A percentile compares a stretch with the other conserved stretches of the same genome.
Conservation (phyloP, 768 basidiomycete genomes). For the Tremella mesenterica region DNA sequence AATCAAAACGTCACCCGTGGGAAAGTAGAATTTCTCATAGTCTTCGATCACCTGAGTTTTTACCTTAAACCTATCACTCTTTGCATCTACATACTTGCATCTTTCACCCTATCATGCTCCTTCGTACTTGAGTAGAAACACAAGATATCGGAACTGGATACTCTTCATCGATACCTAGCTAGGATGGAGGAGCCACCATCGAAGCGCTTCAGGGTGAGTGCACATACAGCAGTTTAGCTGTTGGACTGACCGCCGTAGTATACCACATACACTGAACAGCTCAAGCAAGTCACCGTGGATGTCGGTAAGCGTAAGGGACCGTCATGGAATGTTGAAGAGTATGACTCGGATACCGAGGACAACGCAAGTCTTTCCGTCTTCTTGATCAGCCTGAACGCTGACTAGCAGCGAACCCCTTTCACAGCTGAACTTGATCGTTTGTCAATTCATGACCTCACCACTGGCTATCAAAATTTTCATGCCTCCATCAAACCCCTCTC, state of each 20-base stretch:
- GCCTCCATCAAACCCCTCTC: constrained; percentile 33
- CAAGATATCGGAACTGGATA: not conserved
- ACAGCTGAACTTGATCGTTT: constrained; percentile 39
- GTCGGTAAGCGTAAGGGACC: constrained; percentile 30
- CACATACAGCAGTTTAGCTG: not conserved
- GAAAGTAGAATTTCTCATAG: not conserved
- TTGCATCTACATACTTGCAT: not conserved
- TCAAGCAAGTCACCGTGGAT: constrained; percentile 38
- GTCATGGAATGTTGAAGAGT: constrained; percentile 32
- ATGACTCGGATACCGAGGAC: constrained; percentile 28
- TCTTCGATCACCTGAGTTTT: too few species aligned
- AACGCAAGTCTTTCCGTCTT: constrained; percentile 16
- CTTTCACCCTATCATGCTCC: not conserved
- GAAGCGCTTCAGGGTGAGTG: constrained; percentile 31
- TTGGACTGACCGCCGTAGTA: constrained; percentile 19
- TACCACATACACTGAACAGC: constrained; percentile 36
- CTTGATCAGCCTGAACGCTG: not conserved
- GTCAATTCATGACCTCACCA: constrained; percentile 39
- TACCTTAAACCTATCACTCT: not conserved
- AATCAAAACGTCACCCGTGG: not conserved
- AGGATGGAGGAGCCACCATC: constrained; percentile 9
- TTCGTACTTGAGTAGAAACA: not conserved
- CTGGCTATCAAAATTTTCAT: constrained; percentile 37
- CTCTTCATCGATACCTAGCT: not conserved
- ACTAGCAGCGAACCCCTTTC: constrained; percentile 34